phyloP scores from a whole-genome alignment of 2,329 filamentous ascomycete species.

The Ophiostoma ips region DNA sequence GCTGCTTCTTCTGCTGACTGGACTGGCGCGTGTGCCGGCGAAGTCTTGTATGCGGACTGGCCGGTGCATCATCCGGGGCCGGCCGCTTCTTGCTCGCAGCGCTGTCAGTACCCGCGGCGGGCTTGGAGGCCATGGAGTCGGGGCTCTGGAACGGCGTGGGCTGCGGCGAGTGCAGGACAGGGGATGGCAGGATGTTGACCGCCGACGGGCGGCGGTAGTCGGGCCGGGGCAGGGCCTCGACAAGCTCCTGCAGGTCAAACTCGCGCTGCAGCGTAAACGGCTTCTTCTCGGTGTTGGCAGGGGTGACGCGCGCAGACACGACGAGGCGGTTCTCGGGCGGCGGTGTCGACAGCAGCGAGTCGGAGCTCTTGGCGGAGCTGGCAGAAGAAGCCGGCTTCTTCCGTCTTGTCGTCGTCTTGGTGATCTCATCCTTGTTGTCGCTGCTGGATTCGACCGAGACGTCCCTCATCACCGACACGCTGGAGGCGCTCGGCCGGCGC shows the following conservation, averaged over 20 bases:
- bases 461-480: background rate
- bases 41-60: conserved; percentile 4
- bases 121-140: background rate
- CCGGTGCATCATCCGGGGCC: conserved; percentile 3
- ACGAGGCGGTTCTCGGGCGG: conserved; percentile 17
- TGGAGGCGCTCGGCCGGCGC: background rate
- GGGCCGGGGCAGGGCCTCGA: conserved; percentile 29
- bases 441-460: background rate
- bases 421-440: background rate
- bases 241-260: conserved; percentile 33
- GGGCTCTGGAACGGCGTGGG: background rate
- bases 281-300: conserved; percentile 15
- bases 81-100: conserved; percentile 8
- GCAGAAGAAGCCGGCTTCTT: background rate
- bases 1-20: conserved; percentile 1
- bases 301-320: conserved; percentile 31
- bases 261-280: conserved; percentile 28
- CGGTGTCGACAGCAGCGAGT: background rate
- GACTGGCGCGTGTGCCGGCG: conserved; percentile 2
- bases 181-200: conserved; percentile 10
- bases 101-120: no score
- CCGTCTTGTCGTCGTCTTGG: background rate
- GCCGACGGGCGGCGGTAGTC: conserved; percentile 7
- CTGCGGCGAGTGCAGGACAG: conserved; percentile 6
- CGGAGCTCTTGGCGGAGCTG: background rate